Conservation (phyloP, 176 grass and related monocot genomes). For the Themeda triandra region DNA sequence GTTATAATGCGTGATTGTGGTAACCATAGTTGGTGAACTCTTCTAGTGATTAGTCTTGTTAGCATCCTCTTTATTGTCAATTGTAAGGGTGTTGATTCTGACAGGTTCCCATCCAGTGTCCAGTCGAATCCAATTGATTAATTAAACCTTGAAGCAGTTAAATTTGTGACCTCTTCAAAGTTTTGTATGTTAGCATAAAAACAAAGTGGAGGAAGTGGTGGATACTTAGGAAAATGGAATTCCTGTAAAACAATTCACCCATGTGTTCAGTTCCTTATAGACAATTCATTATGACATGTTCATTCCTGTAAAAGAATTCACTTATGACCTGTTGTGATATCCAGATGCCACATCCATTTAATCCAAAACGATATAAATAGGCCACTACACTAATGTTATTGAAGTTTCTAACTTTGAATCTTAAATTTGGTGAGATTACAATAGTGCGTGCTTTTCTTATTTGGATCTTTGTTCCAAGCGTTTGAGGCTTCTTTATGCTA, state of each 20-base stretch:
- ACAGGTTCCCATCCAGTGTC: background rate
- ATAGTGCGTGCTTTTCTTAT: background rate
- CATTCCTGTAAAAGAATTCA: background rate
- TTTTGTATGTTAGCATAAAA: background rate
- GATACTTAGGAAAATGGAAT: background rate
- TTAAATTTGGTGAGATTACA: background rate
- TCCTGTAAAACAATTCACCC: background rate
- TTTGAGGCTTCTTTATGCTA: too few relatives aligned
- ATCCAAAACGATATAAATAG: background rate
- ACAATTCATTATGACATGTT: background rate
- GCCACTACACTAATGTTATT: background rate
- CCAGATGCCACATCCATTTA: background rate
- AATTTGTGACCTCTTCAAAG: background rate
- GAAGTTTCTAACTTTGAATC: background rate
- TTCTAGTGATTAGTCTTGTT: background rate
- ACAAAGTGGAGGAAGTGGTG: background rate
- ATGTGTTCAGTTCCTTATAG: background rate
- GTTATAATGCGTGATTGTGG: background rate
- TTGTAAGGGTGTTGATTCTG: background rate
- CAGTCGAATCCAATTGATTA: background rate
- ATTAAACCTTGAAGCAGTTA: background rate
- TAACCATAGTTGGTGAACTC: background rate
- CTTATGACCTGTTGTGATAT: background rate
- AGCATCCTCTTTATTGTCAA: background rate
- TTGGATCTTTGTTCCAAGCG: background rate